Evolutionary conservation across 2,329 filamentous ascomycete species (phyloP).

Genomic region (Berkeleyomyces basicola): DNA sequence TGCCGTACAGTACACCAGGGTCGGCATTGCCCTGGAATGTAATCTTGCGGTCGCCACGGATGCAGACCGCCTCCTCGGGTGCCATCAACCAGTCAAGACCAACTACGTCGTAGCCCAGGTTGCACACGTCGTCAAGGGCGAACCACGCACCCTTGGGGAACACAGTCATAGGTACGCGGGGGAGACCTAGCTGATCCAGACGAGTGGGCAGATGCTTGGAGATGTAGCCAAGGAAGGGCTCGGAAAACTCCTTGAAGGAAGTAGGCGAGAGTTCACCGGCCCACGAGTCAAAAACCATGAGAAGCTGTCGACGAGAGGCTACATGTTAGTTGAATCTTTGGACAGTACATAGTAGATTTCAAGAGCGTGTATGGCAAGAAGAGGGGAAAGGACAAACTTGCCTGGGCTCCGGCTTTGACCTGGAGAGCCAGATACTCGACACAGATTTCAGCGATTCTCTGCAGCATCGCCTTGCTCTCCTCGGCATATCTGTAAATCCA

Average conservation of each 20-base stretch:
- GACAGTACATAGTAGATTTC: neutral
- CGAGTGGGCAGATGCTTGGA: slow-evolving; percentile 60
- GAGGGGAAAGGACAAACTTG: slow-evolving; percentile 21
- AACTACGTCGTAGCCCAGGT: slow-evolving; percentile 83
- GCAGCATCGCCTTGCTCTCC: slow-evolving; percentile 62
- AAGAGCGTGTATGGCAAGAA: neutral
- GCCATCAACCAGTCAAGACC: slow-evolving; percentile 92
- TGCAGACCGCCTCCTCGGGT: slow-evolving; percentile 64
- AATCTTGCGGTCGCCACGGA: slow-evolving; percentile 56
- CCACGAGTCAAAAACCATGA: slow-evolving; percentile 98
- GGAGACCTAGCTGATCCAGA: slow-evolving; percentile 56
- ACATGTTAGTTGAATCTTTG: neutral
- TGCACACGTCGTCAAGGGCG: slow-evolving; percentile 71
- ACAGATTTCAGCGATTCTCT: slow-evolving; percentile 87
- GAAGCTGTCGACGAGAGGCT: slow-evolving; percentile 34
- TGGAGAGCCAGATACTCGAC: slow-evolving; percentile 89
- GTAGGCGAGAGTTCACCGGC: slow-evolving; percentile 79
- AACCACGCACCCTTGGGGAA: slow-evolving; percentile 98
- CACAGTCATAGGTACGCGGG: slow-evolving; percentile 85
- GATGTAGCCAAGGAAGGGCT: slow-evolving; percentile 77
- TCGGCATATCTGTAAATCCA: slow-evolving; percentile 87
- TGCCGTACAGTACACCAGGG: slow-evolving; percentile 81
- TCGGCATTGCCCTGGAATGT: slow-evolving; percentile 93
- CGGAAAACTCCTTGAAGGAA: slow-evolving; percentile 68
- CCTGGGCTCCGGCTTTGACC: slow-evolving; percentile 83